phyloP scores from a whole-genome alignment of 441 rosid species.

The Arabidopsis hybrid region DNA sequence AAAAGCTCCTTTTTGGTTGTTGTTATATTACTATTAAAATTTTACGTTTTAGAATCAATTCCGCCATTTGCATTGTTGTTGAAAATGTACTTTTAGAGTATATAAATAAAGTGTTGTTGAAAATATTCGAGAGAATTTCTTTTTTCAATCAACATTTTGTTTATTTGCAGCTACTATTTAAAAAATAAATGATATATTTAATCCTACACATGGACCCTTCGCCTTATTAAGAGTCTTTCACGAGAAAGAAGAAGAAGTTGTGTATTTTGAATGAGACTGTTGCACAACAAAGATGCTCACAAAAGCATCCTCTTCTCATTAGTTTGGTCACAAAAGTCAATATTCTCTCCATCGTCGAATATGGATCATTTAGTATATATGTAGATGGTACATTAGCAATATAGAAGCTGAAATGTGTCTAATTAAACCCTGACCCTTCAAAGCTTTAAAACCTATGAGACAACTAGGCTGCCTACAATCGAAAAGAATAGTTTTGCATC shows the following conservation, averaged over 20 bases:
- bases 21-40: slow-evolving; percentile 31
- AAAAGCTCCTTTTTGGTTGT: slow-evolving; percentile 37
- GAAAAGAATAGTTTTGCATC: slow-evolving; percentile 28
- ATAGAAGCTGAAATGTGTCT: background rate
- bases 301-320: slow-evolving; percentile 51
- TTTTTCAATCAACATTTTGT: slow-evolving; percentile 15
- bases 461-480: background rate
- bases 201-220: background rate
- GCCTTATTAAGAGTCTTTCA: slow-evolving; percentile 1
- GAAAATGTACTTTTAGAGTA: slow-evolving; percentile 31
- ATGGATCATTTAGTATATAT: background rate
- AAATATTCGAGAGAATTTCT: slow-evolving; percentile 18
- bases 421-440: slow-evolving; percentile 6
- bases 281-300: slow-evolving; percentile 43
- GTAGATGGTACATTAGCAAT: background rate
- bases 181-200: background rate
- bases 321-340: background rate
- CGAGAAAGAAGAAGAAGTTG: slow-evolving; percentile 28
- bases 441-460: slow-evolving; percentile 1
- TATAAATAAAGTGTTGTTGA: slow-evolving; percentile 24
- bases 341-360: background rate
- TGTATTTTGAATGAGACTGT: slow-evolving; percentile 49
- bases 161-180: slow-evolving; percentile 10
- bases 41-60: slow-evolving; percentile 38
- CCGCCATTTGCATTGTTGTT: slow-evolving; percentile 35